Percentiles rank a stretch among this genome's conserved stretches.
These are phyloP conservation scores for Cyberlindnera galapagoensis DNA, from an alignment of 805 yeast genomes.

Conservation along the genomic window DNA sequence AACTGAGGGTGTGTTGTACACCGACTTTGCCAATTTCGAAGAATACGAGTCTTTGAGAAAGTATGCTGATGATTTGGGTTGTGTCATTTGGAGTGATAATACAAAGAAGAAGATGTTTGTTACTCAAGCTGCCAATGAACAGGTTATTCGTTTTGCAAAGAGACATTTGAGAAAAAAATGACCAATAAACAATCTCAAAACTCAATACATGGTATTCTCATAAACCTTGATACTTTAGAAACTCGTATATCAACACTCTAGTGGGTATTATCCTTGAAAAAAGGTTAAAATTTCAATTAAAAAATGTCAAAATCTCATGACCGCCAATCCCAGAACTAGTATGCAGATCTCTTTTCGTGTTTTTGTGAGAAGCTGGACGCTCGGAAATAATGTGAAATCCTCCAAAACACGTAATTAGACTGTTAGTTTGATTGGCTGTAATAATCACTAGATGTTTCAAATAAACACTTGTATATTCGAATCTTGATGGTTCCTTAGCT, in stretches of 20 bases:
- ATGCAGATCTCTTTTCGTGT: too few species aligned
- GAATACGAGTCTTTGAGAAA: constrained; percentile 68
- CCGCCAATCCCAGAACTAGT: too few species aligned
- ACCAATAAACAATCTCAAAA: too few species aligned
- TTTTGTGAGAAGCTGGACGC: too few species aligned
- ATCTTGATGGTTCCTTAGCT: too few species aligned
- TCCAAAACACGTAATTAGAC: too few species aligned
- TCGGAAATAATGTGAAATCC: too few species aligned
- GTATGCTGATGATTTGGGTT: constrained; percentile 90
- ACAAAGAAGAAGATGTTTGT: constrained; percentile 72
- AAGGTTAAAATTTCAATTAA: not conserved
- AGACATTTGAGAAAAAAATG: constrained; percentile 33
- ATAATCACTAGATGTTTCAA: too few species aligned
- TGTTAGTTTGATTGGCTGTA: too few species aligned
- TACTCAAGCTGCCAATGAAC: constrained; percentile 77
- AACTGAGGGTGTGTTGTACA: constrained; percentile 79
- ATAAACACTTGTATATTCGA: too few species aligned
- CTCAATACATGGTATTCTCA: too few species aligned
- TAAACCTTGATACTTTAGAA: not conserved
- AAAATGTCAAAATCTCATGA: too few species aligned
- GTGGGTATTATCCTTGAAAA: not conserved
- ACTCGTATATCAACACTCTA: not conserved
- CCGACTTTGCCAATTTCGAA: constrained; percentile 70
- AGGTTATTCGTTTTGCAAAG: constrained; percentile 86
- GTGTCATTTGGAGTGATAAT: constrained; percentile 79